Conservation (phyloP, 1,284 basidiomycete species). For the Ustilago lituana region DNA sequence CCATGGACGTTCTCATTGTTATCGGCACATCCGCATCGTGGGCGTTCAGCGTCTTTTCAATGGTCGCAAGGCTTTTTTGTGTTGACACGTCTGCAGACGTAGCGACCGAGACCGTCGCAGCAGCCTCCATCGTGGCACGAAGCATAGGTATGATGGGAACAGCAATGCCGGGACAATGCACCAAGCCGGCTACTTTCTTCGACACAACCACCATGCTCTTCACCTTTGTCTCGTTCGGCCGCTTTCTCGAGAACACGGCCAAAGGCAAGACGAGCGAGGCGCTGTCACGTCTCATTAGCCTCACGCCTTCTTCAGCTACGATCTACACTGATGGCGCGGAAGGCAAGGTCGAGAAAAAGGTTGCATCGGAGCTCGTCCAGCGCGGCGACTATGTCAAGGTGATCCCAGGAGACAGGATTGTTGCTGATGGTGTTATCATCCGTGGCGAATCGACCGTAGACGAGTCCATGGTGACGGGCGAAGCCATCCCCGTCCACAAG, state of each 20-base stretch:
- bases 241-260: conserved; percentile 94
- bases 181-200: conserved; percentile 90
- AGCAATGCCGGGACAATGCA: conserved; percentile 70
- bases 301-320: conserved; percentile 91
- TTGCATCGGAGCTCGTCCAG: conserved; percentile 93
- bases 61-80: conserved; percentile 69
- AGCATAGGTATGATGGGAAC: conserved; percentile 25
- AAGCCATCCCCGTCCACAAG: conserved; percentile 90
- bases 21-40: conserved; percentile 95
- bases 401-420: conserved; percentile 94
- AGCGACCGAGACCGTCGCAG: background rate
- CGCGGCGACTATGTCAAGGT: conserved; percentile 93
- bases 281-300: conserved; percentile 91
- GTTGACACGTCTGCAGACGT: conserved; percentile 14
- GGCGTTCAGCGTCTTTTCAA: conserved; percentile 81
- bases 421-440: conserved; percentile 91
- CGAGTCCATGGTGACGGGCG: conserved; percentile 97
- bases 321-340: conserved; percentile 77
- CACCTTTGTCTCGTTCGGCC: conserved; percentile 93
- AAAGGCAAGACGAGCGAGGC: conserved; percentile 97
- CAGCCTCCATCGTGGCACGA: conserved; percentile 8
- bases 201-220: conserved; percentile 99
- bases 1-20: conserved; percentile 91
- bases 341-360: conserved; percentile 82
- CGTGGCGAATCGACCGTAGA: conserved; percentile 88